Evolutionary conservation across 2,329 filamentous ascomycete species (phyloP), one percentile per base, ranked within the genome.

Genomic region (Chrysoporthe austroafricana): DNA sequence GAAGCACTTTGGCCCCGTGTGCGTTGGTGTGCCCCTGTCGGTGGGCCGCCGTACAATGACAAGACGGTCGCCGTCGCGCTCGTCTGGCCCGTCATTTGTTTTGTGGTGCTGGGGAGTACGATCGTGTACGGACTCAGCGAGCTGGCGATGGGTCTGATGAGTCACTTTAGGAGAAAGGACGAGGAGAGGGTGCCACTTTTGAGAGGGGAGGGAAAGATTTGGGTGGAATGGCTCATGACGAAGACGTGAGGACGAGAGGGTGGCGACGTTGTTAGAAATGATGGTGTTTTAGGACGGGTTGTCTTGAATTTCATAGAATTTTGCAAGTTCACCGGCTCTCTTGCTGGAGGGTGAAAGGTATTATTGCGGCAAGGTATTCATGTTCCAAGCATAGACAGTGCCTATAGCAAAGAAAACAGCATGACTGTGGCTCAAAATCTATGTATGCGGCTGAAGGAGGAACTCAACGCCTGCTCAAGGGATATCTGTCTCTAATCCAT

Each of bases 1-100:
- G 39, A 74, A 74, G 3, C 74, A 73, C 66, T 76, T 75, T 56
- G 74, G 75, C 1, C 74, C 73, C 39, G 76, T 76, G 58, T 73
- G 74, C 21, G 71, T 75, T n/a, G 70, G 71, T 4, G 74, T 74
- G 66, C 26, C 9, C 18, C 11, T 9, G 57, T 62, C 1, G 32
- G 21, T n/a, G 64, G 67, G 16, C 56, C 60, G 39, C 64, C 64
- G 8, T 69, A 66, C 32, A 52, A 63, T 34, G 60, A 69, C 32
- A 39, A 42, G 26, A 48, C 32, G 34, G 42, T 69, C 18, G 67
- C 67, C 54, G 57, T 56, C n/a, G 56, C 65, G 26, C 64, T 69
- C 26, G 57, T 69, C 44, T 69, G 67, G 64, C 64, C 67, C 0
- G 67, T 69, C 4, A 16, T 69, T 26, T 69, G 64, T 60, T 66